Evolutionary conservation across 495 filamentous ascomycete genomes (phyloP).

Genomic region (Bryoglossum gracile): DNA sequence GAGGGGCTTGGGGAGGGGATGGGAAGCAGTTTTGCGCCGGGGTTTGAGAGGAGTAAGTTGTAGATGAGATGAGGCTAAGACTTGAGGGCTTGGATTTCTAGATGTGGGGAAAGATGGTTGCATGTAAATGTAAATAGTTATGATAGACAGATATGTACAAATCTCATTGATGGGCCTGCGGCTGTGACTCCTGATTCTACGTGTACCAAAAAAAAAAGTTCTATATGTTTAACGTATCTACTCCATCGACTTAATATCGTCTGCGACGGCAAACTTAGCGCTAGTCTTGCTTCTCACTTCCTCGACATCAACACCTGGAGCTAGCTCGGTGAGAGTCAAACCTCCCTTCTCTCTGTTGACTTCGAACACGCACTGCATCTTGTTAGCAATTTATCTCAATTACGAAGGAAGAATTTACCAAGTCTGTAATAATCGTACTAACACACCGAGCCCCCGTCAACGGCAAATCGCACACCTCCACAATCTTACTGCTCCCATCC

Average conservation of each 20-base stretch:
- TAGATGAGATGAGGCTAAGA: conserved; percentile 22
- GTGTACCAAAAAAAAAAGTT: neutral
- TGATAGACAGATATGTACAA: conserved; percentile 1
- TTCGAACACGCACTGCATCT: conserved; percentile 64
- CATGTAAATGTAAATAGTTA: neutral
- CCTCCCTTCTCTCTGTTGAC: conserved; percentile 63
- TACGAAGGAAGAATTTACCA: conserved; percentile 38
- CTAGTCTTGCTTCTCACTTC: conserved; percentile 84
- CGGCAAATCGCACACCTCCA: conserved; percentile 84
- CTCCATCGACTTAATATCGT: conserved; percentile 74
- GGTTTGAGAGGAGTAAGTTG: conserved; percentile 38
- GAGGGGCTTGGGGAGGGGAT: conserved; percentile 50
- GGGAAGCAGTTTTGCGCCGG: conserved; percentile 55
- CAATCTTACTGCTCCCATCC: conserved; percentile 85
- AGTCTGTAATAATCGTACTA: conserved; percentile 85
- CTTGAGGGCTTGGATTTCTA: neutral
- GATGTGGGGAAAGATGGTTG: neutral
- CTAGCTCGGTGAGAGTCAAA: conserved; percentile 76
- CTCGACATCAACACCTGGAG: conserved; percentile 79
- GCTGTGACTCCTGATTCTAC: no score
- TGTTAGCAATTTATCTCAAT: neutral
- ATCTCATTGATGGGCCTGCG: no score
- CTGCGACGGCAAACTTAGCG: conserved; percentile 70
- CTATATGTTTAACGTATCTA: conserved; percentile 23
- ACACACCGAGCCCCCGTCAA: conserved; percentile 79